Conservation (phyloP, 106 monocot genomes). For the Alisma plantagoaquatica region DNA sequence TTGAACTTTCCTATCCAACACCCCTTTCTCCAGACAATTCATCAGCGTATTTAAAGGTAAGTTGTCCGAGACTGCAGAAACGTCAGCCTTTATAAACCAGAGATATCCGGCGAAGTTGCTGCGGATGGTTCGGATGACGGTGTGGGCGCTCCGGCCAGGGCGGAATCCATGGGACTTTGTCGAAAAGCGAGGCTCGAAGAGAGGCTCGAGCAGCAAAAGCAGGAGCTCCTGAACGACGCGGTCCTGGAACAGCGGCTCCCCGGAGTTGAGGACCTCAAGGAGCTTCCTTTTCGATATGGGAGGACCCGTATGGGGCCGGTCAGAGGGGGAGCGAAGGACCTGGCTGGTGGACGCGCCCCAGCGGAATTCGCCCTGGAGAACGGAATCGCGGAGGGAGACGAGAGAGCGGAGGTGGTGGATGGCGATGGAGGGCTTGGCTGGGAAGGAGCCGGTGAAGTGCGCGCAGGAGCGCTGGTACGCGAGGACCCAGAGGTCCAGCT, state of each 20-base stretch:
- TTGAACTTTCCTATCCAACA: constrained; percentile 49
- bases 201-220: constrained; percentile 65
- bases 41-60: constrained; percentile 34
- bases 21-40: constrained; percentile 33
- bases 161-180: constrained; percentile 67
- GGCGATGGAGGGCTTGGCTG: constrained; percentile 46
- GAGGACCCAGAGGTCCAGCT: constrained; percentile 79
- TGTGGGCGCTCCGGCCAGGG: constrained; percentile 70
- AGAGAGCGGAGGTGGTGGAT: constrained; percentile 51
- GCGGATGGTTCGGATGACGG: constrained; percentile 66
- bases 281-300: no score
- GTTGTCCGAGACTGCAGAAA: constrained; percentile 26
- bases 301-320: constrained; percentile 40
- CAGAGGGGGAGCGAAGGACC: constrained; percentile 54
- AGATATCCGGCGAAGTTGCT: constrained; percentile 71
- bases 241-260: constrained; percentile 63
- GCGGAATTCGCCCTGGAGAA: constrained; percentile 22
- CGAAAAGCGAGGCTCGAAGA: constrained; percentile 76
- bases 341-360: constrained; percentile 62
- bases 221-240: constrained; percentile 78
- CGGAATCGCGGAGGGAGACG: constrained; percentile 23
- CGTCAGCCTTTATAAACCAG: constrained; percentile 77
- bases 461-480: constrained; percentile 89
- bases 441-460: constrained; percentile 67
- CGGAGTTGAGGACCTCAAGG: constrained; percentile 13